A percentile compares a stretch with the other conserved stretches of the same genome.
These are phyloP conservation scores for Aristolochia contorta DNA, from an alignment of 164 flowering plant genomes.

Conservation along the genomic window DNA sequence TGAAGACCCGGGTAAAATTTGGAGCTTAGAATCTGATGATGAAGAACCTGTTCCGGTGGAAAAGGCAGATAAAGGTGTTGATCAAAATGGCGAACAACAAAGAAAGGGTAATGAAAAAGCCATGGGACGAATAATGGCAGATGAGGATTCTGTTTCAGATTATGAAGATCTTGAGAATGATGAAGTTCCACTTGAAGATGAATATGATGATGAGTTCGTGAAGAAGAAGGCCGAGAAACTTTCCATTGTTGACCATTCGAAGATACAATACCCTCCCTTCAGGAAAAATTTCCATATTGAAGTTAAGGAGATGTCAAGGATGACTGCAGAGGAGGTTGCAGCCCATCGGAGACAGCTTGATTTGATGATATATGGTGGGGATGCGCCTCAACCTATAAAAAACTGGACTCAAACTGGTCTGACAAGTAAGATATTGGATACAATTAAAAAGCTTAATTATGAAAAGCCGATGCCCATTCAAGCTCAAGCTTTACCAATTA, in stretches of 20 bases:
- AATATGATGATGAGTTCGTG: slow-evolving; percentile 93
- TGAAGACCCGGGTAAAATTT: slow-evolving; percentile 61
- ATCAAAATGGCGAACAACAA: slow-evolving; percentile 36
- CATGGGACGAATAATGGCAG: slow-evolving; percentile 77
- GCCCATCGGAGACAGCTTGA: slow-evolving; percentile 72
- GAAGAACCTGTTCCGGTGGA: slow-evolving; percentile 43
- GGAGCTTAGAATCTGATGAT: slow-evolving; percentile 95
- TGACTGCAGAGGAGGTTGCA: slow-evolving; percentile 72
- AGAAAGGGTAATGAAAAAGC: slow-evolving; percentile 35
- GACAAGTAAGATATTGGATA: slow-evolving; percentile 66
- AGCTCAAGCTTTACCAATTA: slow-evolving; percentile 84
- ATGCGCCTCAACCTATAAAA: slow-evolving; percentile 84
- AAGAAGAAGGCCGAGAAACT: slow-evolving; percentile 90
- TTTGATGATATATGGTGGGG: slow-evolving; percentile 86
- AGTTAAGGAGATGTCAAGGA: slow-evolving; percentile 76
- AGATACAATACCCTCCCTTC: slow-evolving; percentile 71
- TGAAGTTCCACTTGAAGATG: slow-evolving; percentile 55
- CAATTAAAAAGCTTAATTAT: slow-evolving; percentile 67
- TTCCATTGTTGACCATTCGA: slow-evolving; percentile 85
- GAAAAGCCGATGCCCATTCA: slow-evolving; percentile 97
- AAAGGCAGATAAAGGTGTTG: slow-evolving; percentile 34
- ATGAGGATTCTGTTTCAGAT: slow-evolving; percentile 86
- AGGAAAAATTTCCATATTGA: slow-evolving; percentile 88
- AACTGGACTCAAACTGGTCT: slow-evolving; percentile 92
- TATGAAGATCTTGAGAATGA: slow-evolving; percentile 50